These are phyloP conservation scores for Penicillium digitatum DNA, from an alignment of 2,329 filamentous ascomycete species.

Conservation along the genomic window DNA sequence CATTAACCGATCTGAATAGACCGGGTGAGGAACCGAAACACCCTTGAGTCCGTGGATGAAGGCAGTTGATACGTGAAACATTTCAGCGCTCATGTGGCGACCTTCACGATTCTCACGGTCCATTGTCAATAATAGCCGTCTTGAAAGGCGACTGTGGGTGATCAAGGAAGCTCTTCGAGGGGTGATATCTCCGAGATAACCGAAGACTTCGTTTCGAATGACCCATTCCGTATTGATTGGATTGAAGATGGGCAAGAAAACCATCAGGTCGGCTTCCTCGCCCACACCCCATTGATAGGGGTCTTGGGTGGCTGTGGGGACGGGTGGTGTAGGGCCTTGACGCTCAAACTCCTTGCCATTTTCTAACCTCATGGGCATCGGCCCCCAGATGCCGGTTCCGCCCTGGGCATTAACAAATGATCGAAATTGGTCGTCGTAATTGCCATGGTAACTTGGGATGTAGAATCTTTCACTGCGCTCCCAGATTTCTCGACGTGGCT, in stretches of 20 bases:
- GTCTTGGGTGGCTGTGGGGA: background rate
- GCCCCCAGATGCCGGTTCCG: background rate
- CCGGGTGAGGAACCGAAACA: background rate
- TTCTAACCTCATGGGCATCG: background rate
- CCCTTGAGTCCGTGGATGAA: background rate
- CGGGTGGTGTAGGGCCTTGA: background rate
- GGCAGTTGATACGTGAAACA: background rate
- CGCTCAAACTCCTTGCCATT: background rate
- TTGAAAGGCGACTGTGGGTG: background rate
- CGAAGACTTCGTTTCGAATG: background rate
- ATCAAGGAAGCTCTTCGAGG: background rate
- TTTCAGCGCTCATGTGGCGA: background rate
- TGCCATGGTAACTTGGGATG: background rate
- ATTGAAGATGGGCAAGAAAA: background rate
- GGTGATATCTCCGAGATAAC: background rate
- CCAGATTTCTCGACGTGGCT: background rate
- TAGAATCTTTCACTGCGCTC: background rate
- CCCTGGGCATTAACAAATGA: background rate
- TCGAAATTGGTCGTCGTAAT: background rate
- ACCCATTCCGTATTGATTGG: background rate
- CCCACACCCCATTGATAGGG: background rate
- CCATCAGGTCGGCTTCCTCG: background rate
- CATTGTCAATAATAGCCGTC: background rate
- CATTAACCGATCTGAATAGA: background rate
- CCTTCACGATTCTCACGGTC: background rate